These are phyloP conservation scores for Rhodofomes roseus DNA, from an alignment of 1,284 basidiomycete species.

Conservation along the genomic window DNA sequence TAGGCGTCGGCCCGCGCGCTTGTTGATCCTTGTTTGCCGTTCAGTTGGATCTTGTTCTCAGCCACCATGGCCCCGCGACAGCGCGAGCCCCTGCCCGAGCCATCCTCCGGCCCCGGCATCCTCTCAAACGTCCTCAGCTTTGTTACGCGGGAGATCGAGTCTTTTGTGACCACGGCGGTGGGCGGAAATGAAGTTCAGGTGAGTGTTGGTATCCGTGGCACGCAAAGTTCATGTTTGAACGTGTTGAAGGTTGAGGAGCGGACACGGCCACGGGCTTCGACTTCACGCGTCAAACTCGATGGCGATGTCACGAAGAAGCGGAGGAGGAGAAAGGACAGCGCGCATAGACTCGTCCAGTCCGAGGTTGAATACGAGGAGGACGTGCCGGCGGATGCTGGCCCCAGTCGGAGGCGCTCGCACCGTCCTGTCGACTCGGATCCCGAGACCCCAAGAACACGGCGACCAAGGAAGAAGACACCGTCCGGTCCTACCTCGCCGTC, in stretches of 20 bases:
- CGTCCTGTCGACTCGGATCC: not conserved
- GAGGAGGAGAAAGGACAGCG: constrained; percentile 9
- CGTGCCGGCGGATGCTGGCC: constrained; percentile 3
- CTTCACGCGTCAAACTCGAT: constrained; percentile 24
- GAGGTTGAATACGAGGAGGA: constrained; percentile 5
- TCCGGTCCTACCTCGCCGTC: not conserved
- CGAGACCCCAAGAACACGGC: not conserved
- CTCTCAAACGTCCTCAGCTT: constrained; percentile 64
- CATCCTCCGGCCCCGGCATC: constrained; percentile 36
- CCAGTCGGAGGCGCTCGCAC: not conserved
- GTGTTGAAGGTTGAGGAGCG: constrained; percentile 4
- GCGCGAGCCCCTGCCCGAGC: constrained; percentile 15
- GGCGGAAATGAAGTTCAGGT: constrained; percentile 30
- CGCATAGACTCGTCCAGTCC: constrained; percentile 5
- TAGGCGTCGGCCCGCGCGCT: constrained; percentile 5
- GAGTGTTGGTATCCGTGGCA: constrained; percentile 1
- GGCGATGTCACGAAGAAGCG: constrained; percentile 10
- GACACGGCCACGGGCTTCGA: constrained; percentile 21
- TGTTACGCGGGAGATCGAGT: constrained; percentile 66
- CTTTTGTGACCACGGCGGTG: constrained; percentile 64
- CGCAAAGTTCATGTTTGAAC: not conserved
- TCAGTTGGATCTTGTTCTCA: constrained; percentile 15
- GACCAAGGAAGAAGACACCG: constrained; percentile 4
- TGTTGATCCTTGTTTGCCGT: constrained; percentile 18
- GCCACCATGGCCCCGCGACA: constrained; percentile 19